phyloP scores from a whole-genome alignment of 2,329 filamentous ascomycete species.

The Fusarium sp. region DNA sequence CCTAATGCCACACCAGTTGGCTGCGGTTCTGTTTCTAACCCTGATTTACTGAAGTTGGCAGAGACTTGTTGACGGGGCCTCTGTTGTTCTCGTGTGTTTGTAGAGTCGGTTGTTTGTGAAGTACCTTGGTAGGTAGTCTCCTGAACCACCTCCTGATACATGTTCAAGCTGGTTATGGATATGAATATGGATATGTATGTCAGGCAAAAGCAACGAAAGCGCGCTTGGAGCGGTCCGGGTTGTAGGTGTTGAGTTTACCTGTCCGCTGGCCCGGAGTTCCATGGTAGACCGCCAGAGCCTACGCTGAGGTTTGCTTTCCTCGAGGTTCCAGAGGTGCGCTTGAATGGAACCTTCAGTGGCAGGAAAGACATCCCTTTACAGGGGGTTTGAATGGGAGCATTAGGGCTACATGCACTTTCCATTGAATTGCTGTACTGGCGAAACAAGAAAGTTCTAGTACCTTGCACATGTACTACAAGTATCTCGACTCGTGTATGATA shows the following conservation, averaged over 20 bases:
- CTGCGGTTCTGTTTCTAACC: constrained; percentile 10
- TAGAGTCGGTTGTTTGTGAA: neutral
- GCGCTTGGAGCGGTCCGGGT: constrained; percentile 40
- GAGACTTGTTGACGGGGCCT: constrained; percentile 12
- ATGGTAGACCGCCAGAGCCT: constrained; percentile 32
- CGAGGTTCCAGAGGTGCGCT: constrained; percentile 18
- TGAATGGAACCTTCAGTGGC: constrained; percentile 20
- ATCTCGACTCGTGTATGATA: constrained; percentile 13
- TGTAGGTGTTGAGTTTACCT: constrained; percentile 3
- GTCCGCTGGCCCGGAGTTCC: constrained; percentile 43
- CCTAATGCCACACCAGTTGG: constrained; percentile 5
- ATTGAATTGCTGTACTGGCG: neutral
- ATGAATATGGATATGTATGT: neutral
- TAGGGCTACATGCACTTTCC: constrained; percentile 2
- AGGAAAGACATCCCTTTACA: constrained; percentile 1
- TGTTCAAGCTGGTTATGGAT: neutral
- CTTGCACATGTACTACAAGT: constrained; percentile 8
- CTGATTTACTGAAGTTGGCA: constrained; percentile 31
- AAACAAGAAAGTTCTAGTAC: neutral
- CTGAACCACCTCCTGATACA: neutral
- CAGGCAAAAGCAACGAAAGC: constrained; percentile 13
- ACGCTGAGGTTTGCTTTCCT: constrained; percentile 11
- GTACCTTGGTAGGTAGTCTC: neutral
- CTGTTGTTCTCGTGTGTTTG: constrained; percentile 1
- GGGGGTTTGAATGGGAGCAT: neutral